These are phyloP conservation scores for Aureobasidium lini DNA, from an alignment of 2,329 filamentous ascomycete genomes.

Conservation along the genomic window DNA sequence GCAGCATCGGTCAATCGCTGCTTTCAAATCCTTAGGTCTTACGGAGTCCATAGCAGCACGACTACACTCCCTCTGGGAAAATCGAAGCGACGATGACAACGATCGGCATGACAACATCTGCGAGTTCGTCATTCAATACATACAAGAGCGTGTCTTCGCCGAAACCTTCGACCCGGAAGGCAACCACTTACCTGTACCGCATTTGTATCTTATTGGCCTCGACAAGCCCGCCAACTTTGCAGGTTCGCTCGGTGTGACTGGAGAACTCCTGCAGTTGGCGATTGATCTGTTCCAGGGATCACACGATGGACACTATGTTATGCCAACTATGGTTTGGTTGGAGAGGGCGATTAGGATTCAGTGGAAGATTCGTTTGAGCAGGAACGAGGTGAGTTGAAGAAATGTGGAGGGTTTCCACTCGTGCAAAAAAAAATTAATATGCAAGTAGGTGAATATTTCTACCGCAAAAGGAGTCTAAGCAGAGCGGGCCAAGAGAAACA, in stretches of 20 bases:
- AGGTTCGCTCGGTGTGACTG: neutral
- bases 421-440: too few relatives aligned
- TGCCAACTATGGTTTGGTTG: neutral
- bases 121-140: neutral
- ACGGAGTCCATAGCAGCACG: neutral
- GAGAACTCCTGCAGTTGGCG: neutral
- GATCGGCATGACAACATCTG: neutral
- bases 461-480: too few relatives aligned
- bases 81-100: neutral
- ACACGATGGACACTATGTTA: neutral
- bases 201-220: neutral
- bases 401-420: too few relatives aligned
- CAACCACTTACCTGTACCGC: too few relatives aligned
- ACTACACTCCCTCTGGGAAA: neutral
- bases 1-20: neutral
- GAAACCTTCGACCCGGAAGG: too few relatives aligned
- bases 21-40: neutral
- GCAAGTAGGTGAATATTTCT: too few relatives aligned
- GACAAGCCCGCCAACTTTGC: neutral
- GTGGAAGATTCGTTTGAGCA: neutral
- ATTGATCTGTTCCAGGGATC: neutral
- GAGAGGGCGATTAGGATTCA: neutral
- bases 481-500: too few relatives aligned
- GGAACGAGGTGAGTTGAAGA: too few relatives aligned
- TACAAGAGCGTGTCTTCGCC: neutral